A percentile compares a stretch with the other conserved stretches of the same genome.
Conservation (phyloP, 148 eudicot genomes). For the Spergularia bocconei region DNA sequence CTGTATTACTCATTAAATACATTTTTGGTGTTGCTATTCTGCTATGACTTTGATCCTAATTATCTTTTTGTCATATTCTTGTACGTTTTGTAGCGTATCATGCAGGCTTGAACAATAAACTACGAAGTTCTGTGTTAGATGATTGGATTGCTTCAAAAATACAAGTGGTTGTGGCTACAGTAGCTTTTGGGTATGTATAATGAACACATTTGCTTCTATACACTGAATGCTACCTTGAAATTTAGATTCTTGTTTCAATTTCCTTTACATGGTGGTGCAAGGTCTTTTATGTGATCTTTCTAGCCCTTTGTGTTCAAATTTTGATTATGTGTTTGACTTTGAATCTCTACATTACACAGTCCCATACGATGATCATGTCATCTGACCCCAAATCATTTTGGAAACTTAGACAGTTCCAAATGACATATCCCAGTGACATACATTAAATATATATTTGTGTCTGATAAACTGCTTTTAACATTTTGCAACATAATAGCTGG, state of each 20-base stretch:
- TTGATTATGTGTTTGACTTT: neutral
- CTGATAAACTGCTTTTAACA: no score
- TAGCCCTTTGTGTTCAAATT: neutral
- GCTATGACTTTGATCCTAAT: neutral
- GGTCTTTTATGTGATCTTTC: neutral
- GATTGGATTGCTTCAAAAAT: conserved; percentile 87
- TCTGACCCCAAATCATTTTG: no score
- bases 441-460: no score
- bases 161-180: conserved; percentile 94
- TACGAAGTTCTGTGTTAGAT: conserved; percentile 85
- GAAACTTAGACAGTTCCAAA: no score
- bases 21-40: neutral
- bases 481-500: no score
- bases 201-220: neutral
- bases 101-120: conserved; percentile 85
- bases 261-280: neutral
- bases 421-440: no score
- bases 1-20: neutral
- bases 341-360: neutral
- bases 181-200: conserved; percentile 80
- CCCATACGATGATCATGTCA: no score
- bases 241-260: neutral
- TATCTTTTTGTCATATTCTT: conserved; percentile 9
- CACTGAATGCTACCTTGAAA: neutral
- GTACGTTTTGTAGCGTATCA: conserved; percentile 69